Evolutionary conservation across 169 alveolate species (phyloP).

Genomic region (Plasmodium ovale): DNA sequence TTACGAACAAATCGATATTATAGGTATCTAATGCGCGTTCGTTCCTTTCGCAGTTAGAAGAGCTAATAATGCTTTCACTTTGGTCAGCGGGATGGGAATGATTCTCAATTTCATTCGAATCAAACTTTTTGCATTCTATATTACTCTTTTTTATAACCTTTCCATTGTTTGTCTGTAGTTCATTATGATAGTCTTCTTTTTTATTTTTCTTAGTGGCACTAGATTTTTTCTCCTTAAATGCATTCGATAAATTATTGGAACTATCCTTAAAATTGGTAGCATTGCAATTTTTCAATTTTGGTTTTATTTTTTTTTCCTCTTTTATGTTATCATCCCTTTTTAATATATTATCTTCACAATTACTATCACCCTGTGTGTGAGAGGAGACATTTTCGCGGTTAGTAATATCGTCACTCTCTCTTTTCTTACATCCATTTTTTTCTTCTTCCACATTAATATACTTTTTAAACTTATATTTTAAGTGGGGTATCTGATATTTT

Average conservation of each 20-base stretch:
- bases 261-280: background rate
- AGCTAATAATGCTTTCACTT: no score
- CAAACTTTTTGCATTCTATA: no score
- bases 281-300: background rate
- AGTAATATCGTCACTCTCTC: background rate
- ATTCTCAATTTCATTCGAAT: no score
- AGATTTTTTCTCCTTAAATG: background rate
- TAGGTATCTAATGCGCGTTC: no score
- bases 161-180: background rate
- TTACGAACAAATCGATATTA: no score
- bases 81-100: no score
- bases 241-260: background rate
- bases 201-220: background rate
- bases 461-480: slow-evolving; percentile 56
- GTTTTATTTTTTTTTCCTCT: background rate
- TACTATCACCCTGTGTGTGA: background rate
- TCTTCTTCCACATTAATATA: slow-evolving; percentile 16
- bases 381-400: background rate
- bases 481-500: slow-evolving; percentile 57
- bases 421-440: slow-evolving; percentile 2
- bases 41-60: no score
- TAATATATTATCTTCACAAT: background rate
- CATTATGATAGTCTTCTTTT: no score
- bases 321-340: background rate
- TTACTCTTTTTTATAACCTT: background rate